Evolutionary conservation across 2,329 filamentous ascomycete genomes (phyloP).

Genomic region (Xylaria multiplex): DNA sequence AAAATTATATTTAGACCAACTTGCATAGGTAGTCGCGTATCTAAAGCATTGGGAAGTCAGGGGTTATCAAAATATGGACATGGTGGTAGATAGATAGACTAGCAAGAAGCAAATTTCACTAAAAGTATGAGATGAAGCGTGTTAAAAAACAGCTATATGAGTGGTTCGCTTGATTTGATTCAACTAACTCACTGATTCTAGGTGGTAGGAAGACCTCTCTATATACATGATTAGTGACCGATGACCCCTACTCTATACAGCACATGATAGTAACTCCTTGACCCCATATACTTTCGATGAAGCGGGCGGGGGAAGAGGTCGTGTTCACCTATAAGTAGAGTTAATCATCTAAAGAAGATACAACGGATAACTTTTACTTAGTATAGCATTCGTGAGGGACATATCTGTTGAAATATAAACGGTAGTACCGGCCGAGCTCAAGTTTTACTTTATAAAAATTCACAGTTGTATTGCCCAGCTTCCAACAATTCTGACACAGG

Average conservation of each 20-base stretch:
- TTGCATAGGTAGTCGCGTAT: background rate
- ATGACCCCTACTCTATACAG: too few species aligned
- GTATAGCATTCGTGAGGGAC: background rate
- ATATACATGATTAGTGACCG: too few species aligned
- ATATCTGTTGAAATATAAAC: too few species aligned
- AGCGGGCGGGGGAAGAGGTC: background rate
- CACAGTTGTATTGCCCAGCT: background rate
- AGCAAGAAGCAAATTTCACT: slow-evolving; percentile 1
- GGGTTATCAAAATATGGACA: slow-evolving; percentile 9
- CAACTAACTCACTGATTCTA: too few species aligned
- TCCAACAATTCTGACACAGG: slow-evolving; percentile 4
- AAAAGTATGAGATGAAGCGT: too few species aligned
- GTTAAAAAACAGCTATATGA: too few species aligned
- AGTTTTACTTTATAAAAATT: too few species aligned
- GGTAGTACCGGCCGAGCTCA: too few species aligned
- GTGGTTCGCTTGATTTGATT: too few species aligned
- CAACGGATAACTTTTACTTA: slow-evolving; percentile 4
- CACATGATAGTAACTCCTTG: too few species aligned
- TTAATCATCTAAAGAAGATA: slow-evolving; percentile 2
- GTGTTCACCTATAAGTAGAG: slow-evolving; percentile 6
- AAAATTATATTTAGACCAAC: slow-evolving; percentile 1
- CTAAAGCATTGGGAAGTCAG: slow-evolving; percentile 2
- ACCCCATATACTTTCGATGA: too few species aligned
- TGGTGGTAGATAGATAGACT: slow-evolving; percentile 1
- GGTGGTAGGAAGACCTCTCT: too few species aligned